Base-by-base conservation (phyloP, 768 basidiomycete species). In the Lyophyllum shimeji region DNA sequence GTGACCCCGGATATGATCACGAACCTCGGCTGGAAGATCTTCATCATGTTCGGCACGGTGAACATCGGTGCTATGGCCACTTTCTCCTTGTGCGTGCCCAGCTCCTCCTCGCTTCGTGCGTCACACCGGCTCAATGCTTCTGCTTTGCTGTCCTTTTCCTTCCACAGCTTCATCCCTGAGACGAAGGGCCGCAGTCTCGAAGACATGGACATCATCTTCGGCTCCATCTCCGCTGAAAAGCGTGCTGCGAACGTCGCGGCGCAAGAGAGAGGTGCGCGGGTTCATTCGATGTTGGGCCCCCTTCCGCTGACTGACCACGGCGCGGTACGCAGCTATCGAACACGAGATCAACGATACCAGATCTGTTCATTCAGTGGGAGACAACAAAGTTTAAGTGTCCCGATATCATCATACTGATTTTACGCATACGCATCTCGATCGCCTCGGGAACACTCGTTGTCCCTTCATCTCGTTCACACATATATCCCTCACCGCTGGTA, bases 11-110 rank as follows among this genome's bases (percentile, higher is more conserved):
- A 76, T 20, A 74, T 90, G 60, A 80, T 81, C 31, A 79, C 82
- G 0, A 71, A 76, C 48, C 72, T 91, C 8, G 86, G 86, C 0
- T 90, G 80, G 71, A 89, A 90, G 69, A 74, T 90, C 49, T 91
- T 90, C 74, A 69, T 92, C 61, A 81, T 89, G 78, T 91, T 90
- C 64, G 90, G 76, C 2, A 75, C 87, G 24, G 80, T 91, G 67
- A 89, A 91, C 66, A 76, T 91, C 37, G 81, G 74, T 18, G 89
- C 80, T 8, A 86, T 90, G 85, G 83, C 73, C 20, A 67, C 75
- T 1, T 92, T 93, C 67, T 72, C 88, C 0, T 67, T 87, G 85
- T 89, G 56, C n/a, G n/a, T n/a, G n/a, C n/a, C n/a, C n/a, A 61
- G 80, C 69, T 13, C 23, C 33, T 47, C 13, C 50, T n/a, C n/a